These are phyloP conservation scores for Saccharomycopsis schoenii DNA, from an alignment of 805 yeast species.

Conservation along the genomic window DNA sequence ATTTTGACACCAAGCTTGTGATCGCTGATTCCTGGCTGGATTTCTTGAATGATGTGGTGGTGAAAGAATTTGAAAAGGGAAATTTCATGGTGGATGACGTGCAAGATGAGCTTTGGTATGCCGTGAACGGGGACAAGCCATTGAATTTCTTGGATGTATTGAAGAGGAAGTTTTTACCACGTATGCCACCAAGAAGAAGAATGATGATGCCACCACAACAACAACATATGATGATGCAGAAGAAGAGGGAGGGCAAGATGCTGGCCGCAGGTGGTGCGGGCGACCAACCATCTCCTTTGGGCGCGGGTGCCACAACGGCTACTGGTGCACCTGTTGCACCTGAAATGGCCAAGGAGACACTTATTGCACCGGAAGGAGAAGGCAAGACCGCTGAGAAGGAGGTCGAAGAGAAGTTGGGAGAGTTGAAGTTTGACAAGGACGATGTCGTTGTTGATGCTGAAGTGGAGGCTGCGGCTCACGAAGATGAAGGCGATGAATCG, in stretches of 20 bases:
- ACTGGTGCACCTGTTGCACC: neutral
- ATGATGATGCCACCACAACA: neutral
- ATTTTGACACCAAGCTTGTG: constrained; percentile 81
- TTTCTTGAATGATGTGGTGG: constrained; percentile 60
- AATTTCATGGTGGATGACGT: constrained; percentile 63
- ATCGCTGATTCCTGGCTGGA: constrained; percentile 86
- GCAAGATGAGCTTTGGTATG: constrained; percentile 49
- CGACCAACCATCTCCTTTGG: constrained; percentile 4
- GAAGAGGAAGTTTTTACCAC: constrained; percentile 26
- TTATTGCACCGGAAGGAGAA: constrained; percentile 13
- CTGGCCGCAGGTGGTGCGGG: neutral
- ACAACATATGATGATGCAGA: constrained; percentile 3
- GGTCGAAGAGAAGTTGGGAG: constrained; percentile 14
- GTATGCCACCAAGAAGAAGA: constrained; percentile 15
- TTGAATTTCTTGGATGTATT: constrained; percentile 35
- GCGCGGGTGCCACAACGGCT: neutral
- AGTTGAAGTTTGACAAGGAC: neutral
- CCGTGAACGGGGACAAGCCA: constrained; percentile 59
- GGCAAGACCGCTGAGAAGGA: constrained; percentile 9
- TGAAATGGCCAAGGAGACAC: constrained; percentile 16
- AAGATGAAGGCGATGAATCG: neutral
- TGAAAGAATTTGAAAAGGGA: constrained; percentile 79
- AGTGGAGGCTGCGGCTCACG: neutral
- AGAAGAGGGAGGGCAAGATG: neutral
- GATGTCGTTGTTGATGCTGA: neutral